Evolutionary conservation across 208 protist genomes (phyloP).

Genomic region (Wallacemonas collosoma): DNA sequence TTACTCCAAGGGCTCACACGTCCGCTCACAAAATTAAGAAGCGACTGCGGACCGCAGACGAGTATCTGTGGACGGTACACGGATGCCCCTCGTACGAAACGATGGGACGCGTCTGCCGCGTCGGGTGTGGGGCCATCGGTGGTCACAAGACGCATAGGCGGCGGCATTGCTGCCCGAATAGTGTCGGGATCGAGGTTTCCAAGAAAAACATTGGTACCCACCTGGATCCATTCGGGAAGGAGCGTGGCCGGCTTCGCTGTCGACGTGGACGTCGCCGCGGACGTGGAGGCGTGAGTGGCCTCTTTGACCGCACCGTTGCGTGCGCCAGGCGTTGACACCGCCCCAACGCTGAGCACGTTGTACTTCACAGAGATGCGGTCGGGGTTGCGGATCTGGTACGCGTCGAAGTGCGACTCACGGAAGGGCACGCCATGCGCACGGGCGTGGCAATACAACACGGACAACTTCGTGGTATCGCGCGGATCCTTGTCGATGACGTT

Average conservation of each 20-base stretch:
- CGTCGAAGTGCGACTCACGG: slow-evolving; percentile 48
- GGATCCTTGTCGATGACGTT: slow-evolving; percentile 60
- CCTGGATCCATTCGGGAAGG: slow-evolving; percentile 16
- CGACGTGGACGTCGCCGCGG: too few relatives aligned
- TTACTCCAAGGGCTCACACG: slow-evolving; percentile 61
- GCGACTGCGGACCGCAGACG: slow-evolving; percentile 79
- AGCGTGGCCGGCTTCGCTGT: neutral
- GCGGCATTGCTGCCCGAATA: slow-evolving; percentile 43
- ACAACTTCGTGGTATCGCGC: slow-evolving; percentile 48
- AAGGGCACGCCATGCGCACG: slow-evolving; percentile 63
- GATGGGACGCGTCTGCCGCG: neutral
- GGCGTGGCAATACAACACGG: slow-evolving; percentile 77
- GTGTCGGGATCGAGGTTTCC: slow-evolving; percentile 76
- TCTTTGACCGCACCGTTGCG: neutral
- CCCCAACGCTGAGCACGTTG: slow-evolving; percentile 46
- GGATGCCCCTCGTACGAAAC: slow-evolving; percentile 1
- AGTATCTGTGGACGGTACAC: slow-evolving; percentile 57
- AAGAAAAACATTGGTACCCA: slow-evolving; percentile 61
- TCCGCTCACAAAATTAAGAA: slow-evolving; percentile 74
- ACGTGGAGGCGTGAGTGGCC: neutral
- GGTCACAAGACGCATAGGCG: slow-evolving; percentile 30
- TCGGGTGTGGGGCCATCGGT: neutral
- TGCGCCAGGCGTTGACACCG: neutral
- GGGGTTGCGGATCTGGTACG: slow-evolving; percentile 31
- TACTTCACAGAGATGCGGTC: slow-evolving; percentile 57